Conservation (phyloP, 495 filamentous ascomycete species). For the Astrocystis sublimbata region DNA sequence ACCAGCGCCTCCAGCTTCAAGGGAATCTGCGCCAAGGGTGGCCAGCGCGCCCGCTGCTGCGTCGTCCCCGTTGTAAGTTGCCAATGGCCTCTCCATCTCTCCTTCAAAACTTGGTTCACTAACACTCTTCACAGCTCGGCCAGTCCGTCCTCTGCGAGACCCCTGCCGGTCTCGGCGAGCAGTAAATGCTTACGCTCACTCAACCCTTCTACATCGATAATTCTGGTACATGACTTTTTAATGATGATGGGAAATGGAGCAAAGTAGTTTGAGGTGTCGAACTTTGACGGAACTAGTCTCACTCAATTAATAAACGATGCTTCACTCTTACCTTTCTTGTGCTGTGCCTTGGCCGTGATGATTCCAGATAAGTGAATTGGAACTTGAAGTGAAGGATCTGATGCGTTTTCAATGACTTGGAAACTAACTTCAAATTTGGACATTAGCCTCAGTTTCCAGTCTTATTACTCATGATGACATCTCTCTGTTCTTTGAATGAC, state of each 20-base stretch:
- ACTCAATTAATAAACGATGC: background rate
- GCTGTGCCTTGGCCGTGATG: no score
- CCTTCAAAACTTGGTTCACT: background rate
- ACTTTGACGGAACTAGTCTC: background rate
- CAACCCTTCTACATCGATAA: no score
- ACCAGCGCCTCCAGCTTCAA: conserved; percentile 12
- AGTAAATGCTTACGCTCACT: background rate
- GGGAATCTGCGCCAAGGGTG: conserved; percentile 11
- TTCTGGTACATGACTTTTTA: background rate
- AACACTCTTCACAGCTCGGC: conserved; percentile 12
- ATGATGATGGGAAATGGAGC: background rate
- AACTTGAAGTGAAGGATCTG: no score
- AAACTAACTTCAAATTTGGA: no score
- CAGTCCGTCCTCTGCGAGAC: conserved; percentile 17
- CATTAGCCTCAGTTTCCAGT: no score
- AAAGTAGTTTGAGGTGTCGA: background rate
- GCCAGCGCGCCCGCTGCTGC: conserved; percentile 19
- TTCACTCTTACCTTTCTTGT: no score
- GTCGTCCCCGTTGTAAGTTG: conserved; percentile 21
- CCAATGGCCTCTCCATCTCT: background rate
- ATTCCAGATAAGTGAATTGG: no score
- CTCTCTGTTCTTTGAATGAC: no score
- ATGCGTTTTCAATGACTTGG: no score
- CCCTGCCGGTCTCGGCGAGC: conserved; percentile 3
- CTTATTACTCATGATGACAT: no score